Base-by-base conservation (phyloP, 2,329 filamentous ascomycete genomes). In the Hyphodiscus sp. region DNA sequence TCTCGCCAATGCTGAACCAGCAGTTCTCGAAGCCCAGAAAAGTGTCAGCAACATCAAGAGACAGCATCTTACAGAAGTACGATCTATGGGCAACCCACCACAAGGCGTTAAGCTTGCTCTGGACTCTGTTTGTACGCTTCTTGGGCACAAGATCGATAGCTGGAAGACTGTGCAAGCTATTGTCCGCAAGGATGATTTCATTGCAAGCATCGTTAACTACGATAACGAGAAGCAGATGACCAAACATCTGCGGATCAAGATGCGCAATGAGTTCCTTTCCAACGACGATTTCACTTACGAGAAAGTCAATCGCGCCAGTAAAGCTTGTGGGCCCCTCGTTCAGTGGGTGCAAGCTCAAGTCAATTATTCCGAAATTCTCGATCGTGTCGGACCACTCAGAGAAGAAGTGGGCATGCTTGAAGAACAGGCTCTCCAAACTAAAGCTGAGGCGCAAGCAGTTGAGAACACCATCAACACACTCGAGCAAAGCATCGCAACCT, bases 1-100 rank as follows among this genome's bases (percentile, higher is more conserved):
- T 74, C 77, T 99, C 55, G 92, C 90, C 29, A 86, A 83, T 67
- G 94, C 94, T 15, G 92, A 97, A 68, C 94, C 94, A 9, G 94
- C 94, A 47, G 94, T 99, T 51, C 74, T 88, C 58, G 91, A 95
- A 71, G 94, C 94, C 47, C 89, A 94, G 74, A 89, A 91, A 69
- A 96, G 91, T 73, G 95, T 99, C 71, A 94, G 89, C 75, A 96
- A 95, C 76, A 99, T 99, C 76, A 99, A 97, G 77, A 85, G 88
- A 68, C 91, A 96, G 69, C 94, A 99, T 71, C 79, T 99, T 60
- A 96, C 91, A 13, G 94, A 99, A 83, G 92, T 99, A 49, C 85
- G 94, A 68, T 96, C 92, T 60, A 97, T 99, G 94, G 84, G 85
- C 61, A 95, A 90, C 65, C 94, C 94, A 7, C 94, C 94, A 9